A percentile compares a stretch with the other conserved stretches of the same genome.
Evolutionary conservation across 2,329 filamentous ascomycete genomes (phyloP).

Genomic region (Paecilomyces niveus): DNA sequence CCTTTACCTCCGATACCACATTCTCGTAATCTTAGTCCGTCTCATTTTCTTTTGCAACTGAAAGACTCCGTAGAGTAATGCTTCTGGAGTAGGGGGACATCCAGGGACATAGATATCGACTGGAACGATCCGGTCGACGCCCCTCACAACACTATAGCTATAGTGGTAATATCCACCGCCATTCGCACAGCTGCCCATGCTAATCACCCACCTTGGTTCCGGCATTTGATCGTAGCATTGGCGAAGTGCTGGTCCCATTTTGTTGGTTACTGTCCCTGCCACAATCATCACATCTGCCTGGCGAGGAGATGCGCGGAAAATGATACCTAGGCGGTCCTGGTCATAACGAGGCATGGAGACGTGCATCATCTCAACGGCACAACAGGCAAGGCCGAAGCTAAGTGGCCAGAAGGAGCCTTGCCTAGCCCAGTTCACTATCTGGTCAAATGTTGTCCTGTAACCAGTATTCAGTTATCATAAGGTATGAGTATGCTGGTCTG

Average conservation of each 20-base stretch:
- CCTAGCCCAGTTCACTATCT: conserved; percentile 75
- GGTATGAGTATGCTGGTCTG: not conserved
- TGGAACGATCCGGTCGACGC: conserved; percentile 69
- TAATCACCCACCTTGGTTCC: conserved; percentile 79
- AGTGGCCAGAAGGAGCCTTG: conserved; percentile 83
- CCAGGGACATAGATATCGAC: conserved; percentile 76
- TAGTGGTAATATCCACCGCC: conserved; percentile 85
- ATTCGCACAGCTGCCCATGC: conserved; percentile 80
- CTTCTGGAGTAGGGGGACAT: conserved; percentile 52
- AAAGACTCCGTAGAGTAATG: conserved; percentile 57
- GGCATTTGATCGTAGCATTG: conserved; percentile 97
- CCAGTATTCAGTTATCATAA: not conserved
- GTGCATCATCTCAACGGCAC: conserved; percentile 90
- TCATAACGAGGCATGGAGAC: conserved; percentile 82
- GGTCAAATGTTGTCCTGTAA: conserved; percentile 65
- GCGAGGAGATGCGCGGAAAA: conserved; percentile 80
- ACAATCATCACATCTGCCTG: conserved; percentile 94
- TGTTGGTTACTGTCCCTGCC: conserved; percentile 87
- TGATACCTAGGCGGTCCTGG: conserved; percentile 80
- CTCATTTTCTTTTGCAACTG: conserved; percentile 71
- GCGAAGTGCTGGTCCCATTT: conserved; percentile 86
- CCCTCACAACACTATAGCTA: conserved; percentile 69
- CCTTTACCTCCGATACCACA: conserved; percentile 49
- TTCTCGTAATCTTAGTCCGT: conserved; percentile 41
- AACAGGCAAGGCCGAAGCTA: conserved; percentile 84